Evolutionary conservation across 164 flowering plant species (phyloP).

Genomic region (Hamamelis virginiana): DNA sequence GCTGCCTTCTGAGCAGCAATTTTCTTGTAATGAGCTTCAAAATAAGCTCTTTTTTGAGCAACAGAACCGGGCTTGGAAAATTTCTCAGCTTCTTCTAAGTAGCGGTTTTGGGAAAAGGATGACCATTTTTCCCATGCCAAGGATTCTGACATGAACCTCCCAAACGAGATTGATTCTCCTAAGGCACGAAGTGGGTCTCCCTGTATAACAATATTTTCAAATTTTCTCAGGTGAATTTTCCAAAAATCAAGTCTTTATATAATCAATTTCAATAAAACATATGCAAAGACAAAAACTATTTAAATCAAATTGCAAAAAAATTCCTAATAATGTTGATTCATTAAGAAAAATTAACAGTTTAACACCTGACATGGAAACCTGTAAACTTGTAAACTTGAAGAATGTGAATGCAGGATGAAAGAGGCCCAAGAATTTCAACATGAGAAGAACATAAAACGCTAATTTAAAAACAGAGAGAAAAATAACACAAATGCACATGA

Average conservation of each 20-base stretch:
- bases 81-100: slow-evolving; percentile 77
- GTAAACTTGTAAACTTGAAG: too few relatives aligned
- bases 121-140: slow-evolving; percentile 90
- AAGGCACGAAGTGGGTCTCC: slow-evolving; percentile 51
- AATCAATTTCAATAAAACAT: not conserved
- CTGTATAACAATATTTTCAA: slow-evolving; percentile 33
- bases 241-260: not conserved
- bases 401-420: too few relatives aligned
- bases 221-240: not conserved
- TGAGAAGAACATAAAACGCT: too few relatives aligned
- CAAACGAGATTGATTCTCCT: slow-evolving; percentile 72
- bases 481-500: too few relatives aligned
- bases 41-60: slow-evolving; percentile 81
- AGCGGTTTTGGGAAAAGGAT: slow-evolving; percentile 65
- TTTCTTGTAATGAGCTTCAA: slow-evolving; percentile 81
- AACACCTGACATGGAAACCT: too few relatives aligned
- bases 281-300: not conserved
- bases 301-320: not conserved
- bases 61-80: slow-evolving; percentile 78
- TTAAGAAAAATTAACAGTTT: too few relatives aligned
- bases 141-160: slow-evolving; percentile 71
- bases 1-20: slow-evolving; percentile 57
- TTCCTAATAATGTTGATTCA: too few relatives aligned
- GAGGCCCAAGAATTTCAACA: too few relatives aligned
- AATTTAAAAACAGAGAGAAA: too few relatives aligned